These are phyloP conservation scores for Adenanthera pavonina DNA, from an alignment of 306 rosid genomes.

Conservation along the genomic window DNA sequence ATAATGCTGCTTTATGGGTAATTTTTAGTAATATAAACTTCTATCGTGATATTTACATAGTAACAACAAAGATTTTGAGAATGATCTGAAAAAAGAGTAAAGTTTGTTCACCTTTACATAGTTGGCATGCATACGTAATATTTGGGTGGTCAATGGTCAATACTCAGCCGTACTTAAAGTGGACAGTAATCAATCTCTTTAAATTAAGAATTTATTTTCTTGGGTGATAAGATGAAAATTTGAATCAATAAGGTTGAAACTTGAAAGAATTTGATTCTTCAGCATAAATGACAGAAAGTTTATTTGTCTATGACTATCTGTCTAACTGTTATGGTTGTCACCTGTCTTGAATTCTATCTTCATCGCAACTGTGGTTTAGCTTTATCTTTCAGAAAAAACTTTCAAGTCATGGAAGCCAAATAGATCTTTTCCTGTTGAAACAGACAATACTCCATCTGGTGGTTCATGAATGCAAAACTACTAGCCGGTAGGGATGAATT, in stretches of 20 bases:
- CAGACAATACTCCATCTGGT: slow-evolving; percentile 40
- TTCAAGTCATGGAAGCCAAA: slow-evolving; percentile 70
- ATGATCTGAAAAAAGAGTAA: slow-evolving; percentile 10
- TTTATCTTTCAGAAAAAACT: slow-evolving; percentile 59
- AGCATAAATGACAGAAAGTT: slow-evolving; percentile 12
- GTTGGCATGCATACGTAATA: background rate
- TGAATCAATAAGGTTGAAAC: slow-evolving; percentile 1
- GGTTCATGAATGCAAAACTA: slow-evolving; percentile 47
- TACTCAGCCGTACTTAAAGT: background rate
- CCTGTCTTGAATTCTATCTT: background rate
- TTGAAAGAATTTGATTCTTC: background rate
- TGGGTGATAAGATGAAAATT: background rate
- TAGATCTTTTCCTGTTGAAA: slow-evolving; percentile 44
- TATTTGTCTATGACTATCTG: background rate
- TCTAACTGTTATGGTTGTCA: background rate
- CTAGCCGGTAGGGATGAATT: slow-evolving; percentile 57
- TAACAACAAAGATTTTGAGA: background rate
- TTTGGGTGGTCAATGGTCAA: slow-evolving; percentile 29
- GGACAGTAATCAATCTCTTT: slow-evolving; percentile 1
- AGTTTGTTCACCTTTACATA: slow-evolving; percentile 18
- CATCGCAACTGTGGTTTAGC: slow-evolving; percentile 19
- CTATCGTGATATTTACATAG: background rate
- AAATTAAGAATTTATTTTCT: background rate
- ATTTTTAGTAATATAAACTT: background rate
- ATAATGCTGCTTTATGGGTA: background rate